These are phyloP conservation scores for Mycena venus DNA, from an alignment of 768 basidiomycete species.

Conservation along the genomic window DNA sequence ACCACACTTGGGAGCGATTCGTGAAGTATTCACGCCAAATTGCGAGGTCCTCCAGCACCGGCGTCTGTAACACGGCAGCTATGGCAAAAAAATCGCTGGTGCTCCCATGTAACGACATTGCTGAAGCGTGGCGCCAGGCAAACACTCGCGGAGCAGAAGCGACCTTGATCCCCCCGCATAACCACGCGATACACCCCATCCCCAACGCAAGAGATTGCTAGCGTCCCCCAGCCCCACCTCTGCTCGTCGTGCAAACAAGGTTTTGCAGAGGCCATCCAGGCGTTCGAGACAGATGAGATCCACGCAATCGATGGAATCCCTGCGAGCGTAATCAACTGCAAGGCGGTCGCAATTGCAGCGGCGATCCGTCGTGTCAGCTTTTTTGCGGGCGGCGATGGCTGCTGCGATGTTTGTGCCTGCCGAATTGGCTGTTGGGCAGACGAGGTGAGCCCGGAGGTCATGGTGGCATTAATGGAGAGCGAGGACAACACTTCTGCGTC, in stretches of 20 bases:
- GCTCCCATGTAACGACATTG: not conserved
- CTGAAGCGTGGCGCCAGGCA: not conserved
- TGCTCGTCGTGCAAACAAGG: not conserved
- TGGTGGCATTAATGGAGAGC: not conserved
- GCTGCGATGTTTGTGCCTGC: conserved; percentile 1
- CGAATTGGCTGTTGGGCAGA: not conserved
- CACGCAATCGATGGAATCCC: not conserved
- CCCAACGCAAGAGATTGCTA: not conserved
- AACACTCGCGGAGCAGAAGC: not conserved
- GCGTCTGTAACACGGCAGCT: not conserved
- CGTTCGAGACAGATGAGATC: not conserved
- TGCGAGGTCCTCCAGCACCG: not conserved
- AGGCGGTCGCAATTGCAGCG: not conserved
- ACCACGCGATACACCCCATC: not conserved
- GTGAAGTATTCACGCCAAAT: conserved; percentile 7
- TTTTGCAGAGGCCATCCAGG: not conserved
- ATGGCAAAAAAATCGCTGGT: not conserved
- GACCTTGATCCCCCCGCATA: not conserved
- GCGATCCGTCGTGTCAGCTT: not conserved
- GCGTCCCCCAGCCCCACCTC: not conserved
- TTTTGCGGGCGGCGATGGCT: not conserved
- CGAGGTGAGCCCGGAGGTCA: not conserved
- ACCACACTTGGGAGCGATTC: conserved; percentile 1
- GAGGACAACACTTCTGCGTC: not conserved
- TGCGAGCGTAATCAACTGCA: not conserved